These are phyloP conservation scores for Aspergillus jensenii DNA, from an alignment of 2,329 filamentous ascomycete species.

Conservation along the genomic window DNA sequence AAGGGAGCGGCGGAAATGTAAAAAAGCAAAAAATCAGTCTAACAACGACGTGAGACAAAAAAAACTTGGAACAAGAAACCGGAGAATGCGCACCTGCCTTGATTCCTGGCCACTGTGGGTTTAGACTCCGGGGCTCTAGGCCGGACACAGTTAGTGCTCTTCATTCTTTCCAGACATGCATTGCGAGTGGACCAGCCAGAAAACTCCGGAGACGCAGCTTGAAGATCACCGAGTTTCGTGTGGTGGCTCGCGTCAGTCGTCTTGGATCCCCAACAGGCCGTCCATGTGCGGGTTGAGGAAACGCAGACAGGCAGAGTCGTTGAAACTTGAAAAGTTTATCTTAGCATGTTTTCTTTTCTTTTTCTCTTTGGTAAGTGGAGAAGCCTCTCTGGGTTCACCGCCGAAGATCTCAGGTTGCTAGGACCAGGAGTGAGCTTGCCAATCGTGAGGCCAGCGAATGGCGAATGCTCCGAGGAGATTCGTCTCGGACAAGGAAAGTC, in stretches of 20 bases:
- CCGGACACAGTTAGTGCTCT: conserved; percentile 8
- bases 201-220: conserved; percentile 22
- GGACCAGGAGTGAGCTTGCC: background rate
- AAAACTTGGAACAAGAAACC: conserved; percentile 13
- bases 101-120: conserved; percentile 6
- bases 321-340: background rate
- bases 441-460: background rate
- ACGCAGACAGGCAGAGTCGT: background rate
- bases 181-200: conserved; percentile 19
- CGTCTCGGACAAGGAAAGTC: background rate
- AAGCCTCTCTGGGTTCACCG: conserved; percentile 5
- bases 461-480: conserved; percentile 7
- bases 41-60: background rate
- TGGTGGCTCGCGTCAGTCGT: no score
- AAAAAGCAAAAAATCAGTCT: background rate
- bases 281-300: conserved; percentile 4
- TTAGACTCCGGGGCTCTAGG: conserved; percentile 8
- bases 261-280: background rate
- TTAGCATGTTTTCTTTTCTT: background rate
- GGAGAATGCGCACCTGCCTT: conserved; percentile 10
- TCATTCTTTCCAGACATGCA: conserved; percentile 16
- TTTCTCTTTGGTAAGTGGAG: background rate
- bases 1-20: background rate
- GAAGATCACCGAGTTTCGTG: conserved; percentile 20
- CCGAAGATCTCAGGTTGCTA: background rate